Conservation (phyloP, 1,284 basidiomycete genomes). For the Heterobasidion irregulare region DNA sequence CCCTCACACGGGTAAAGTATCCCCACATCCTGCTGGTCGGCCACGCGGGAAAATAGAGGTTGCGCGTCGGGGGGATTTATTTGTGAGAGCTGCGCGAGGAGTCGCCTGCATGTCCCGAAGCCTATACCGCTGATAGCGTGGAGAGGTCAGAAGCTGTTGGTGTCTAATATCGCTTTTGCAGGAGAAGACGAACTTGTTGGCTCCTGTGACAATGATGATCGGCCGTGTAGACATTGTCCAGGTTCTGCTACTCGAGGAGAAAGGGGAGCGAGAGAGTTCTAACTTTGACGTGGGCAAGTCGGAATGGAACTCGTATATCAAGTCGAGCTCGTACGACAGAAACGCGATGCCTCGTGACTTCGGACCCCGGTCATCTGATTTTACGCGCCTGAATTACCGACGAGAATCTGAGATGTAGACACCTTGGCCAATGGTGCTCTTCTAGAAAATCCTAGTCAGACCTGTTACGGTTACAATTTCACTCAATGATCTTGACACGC, state of each 20-base stretch:
- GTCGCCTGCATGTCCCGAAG: conserved; percentile 76
- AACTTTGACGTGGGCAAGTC: too few species aligned
- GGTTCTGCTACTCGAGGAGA: neutral
- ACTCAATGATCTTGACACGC: too few species aligned
- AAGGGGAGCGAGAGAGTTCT: too few species aligned
- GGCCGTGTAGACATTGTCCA: conserved; percentile 24
- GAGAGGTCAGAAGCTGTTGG: neutral
- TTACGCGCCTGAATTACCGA: too few species aligned
- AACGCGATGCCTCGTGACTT: too few species aligned
- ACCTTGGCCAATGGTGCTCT: too few species aligned
- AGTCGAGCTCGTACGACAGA: too few species aligned
- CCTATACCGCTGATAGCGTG: conserved; percentile 65
- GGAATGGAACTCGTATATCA: too few species aligned
- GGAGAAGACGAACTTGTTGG: conserved; percentile 45
- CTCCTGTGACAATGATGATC: conserved; percentile 60
- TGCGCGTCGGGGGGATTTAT: conserved; percentile 38
- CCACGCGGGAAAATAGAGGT: conserved; percentile 26
- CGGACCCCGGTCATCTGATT: too few species aligned
- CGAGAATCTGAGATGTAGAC: too few species aligned
- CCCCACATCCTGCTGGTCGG: conserved; percentile 5
- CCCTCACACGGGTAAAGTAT: conserved; percentile 33
- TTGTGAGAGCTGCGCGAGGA: conserved; percentile 63
- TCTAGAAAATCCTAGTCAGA: too few species aligned
- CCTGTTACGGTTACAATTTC: too few species aligned
- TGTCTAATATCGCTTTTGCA: neutral